Evolutionary conservation across 163 green algal genomes (phyloP), one percentile per base, ranked within the genome.

Genomic region (Scenedesmus sp.): DNA sequence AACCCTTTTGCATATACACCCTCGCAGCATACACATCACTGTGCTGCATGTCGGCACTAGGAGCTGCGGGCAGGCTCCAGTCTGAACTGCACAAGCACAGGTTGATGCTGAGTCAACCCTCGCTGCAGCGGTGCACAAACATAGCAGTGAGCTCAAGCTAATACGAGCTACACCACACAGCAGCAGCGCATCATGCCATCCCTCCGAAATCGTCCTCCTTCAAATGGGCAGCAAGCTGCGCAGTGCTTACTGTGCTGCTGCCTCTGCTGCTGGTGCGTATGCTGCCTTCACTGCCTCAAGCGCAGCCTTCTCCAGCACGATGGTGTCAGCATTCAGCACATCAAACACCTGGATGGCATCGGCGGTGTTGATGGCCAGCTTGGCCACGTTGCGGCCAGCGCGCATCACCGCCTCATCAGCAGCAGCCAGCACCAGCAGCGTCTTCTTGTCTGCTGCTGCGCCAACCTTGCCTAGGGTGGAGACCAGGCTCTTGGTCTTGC

Each of bases 401-500:
- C 97, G 92, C 56, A 94, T 85, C 26, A 99, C 84, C 5, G 93
- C 82, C 26, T 97, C 89, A 74, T 96, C 94, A 13, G 91, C 52
- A 84, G 97, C 93, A 59, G 96, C 96, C 26, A 96, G 93, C 88
- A 99, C 97, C 26, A 99, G 92, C 76, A 99, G 96, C 74, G 94
- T 94, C 93, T 96, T 97, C 77, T 86, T 92, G 73, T 82, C 89
- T n/a, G 20, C 74, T 18, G 6, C 57, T 13, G 64, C 90, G 23
- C 97, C 94, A 56, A 98, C 87, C 88, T 95, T 93, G 13, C 90
- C 91, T 62, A 99, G 91, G 13, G 95, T 90, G 2, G 86, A 57
- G 0, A 99, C 92, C 60, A 99, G 92, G 1, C 88, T 91, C 92
- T 98, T 98, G 66, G 98, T 99, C 96, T 99, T 99, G 26, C 92